Conservation (phyloP, 1,139 yeast species). For the Ogataea hybrid region DNA sequence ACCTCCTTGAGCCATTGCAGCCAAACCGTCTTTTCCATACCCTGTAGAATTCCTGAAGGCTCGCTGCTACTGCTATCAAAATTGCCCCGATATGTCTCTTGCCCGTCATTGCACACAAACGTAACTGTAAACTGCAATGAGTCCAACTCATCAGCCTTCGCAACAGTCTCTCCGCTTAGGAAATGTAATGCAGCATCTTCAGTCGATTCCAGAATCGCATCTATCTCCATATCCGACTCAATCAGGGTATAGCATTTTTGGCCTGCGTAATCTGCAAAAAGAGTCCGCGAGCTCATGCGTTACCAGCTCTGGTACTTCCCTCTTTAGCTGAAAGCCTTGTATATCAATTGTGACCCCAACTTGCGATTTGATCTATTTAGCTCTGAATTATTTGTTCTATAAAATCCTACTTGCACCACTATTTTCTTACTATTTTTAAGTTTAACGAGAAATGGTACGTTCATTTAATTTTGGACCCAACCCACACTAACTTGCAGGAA, state of each 20-base stretch:
- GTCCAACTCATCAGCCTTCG: neutral
- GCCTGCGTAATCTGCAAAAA: conserved; percentile 9
- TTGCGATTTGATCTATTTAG: no score
- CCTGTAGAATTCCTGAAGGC: conserved; percentile 4
- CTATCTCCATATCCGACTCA: neutral
- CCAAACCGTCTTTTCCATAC: conserved; percentile 13
- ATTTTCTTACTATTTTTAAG: neutral
- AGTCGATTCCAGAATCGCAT: neutral
- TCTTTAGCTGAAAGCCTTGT: no score
- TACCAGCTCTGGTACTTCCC: neutral
- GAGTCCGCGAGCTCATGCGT: conserved; percentile 12
- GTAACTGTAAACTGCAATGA: conserved; percentile 6
- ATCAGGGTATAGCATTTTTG: conserved; percentile 14
- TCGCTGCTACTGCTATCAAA: neutral
- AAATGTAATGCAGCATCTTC: conserved; percentile 1
- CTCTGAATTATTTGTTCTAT: neutral
- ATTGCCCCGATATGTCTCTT: conserved; percentile 8
- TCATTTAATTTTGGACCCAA: neutral
- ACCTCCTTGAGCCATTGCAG: conserved; percentile 14
- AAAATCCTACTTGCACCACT: neutral
- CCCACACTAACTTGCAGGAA: conserved; percentile 17
- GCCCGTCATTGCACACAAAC: conserved; percentile 12
- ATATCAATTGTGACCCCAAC: no score
- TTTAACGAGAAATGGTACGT: conserved; percentile 2
- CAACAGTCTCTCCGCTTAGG: neutral